Evolutionary conservation across 495 filamentous ascomycete genomes (phyloP), one percentile per base, ranked within the genome.

Genomic region (Acidomyces sp.): DNA sequence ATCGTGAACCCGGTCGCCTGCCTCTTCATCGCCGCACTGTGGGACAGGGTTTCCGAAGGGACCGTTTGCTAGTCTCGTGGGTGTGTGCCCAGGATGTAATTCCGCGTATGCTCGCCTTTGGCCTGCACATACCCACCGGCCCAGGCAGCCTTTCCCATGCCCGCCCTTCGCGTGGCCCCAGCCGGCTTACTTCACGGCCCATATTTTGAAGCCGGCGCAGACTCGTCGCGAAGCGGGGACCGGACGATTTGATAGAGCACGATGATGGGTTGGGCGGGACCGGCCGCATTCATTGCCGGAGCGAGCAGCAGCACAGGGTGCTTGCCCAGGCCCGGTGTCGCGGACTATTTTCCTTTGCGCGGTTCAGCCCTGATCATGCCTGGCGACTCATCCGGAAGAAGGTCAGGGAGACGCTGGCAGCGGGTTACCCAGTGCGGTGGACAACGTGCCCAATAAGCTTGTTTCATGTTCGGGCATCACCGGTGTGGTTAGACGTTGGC

Each of bases 31-130:
- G 5, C 5, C 16, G 6, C 12, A 7, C 15, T 34, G 34, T 21
- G 34, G 34, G 17, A 16, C 34, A 37, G 7, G 34, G 16, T 37
- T 6, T 16, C 34, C 31, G 31, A 9, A 34, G 31, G 26, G n/a
- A 29, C 34, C 34, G 34, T 37, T 37, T 21, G 34, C 16, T 34
- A 34, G 31, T 34, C 9, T 34, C 31, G 15, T 34, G 31, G 31
- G 20, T 28, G 26, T 7, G 26, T 28, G 26, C 26, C 26, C 26
- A 7, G 13, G 26, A n/a, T n/a, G n/a, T n/a, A n/a, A n/a, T n/a
- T n/a, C n/a, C n/a, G n/a, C n/a, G n/a, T n/a, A n/a, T n/a, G n/a
- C n/a, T n/a, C n/a, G n/a, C n/a, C n/a, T n/a, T n/a, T n/a, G n/a
- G n/a, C n/a, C n/a, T n/a, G n/a, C n/a, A n/a, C n/a, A n/a, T n/a